Conservation (phyloP, 345 rosid species). For the Acer yangbiense region DNA sequence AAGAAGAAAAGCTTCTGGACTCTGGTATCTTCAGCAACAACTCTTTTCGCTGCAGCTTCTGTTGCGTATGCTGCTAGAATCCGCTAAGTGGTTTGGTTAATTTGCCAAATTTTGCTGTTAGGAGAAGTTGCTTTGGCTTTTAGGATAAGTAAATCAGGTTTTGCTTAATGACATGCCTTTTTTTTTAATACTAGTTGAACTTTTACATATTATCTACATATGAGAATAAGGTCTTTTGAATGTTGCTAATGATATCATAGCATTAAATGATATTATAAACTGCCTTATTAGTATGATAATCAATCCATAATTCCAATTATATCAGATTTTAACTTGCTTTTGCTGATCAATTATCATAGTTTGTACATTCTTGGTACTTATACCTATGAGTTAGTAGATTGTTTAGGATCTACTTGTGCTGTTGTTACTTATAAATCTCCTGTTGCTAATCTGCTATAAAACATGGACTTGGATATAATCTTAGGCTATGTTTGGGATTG, state of each 20-base stretch:
- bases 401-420: background rate
- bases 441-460: background rate
- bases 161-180: constrained; percentile 11
- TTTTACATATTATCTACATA: background rate
- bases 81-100: constrained; percentile 36
- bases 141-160: constrained; percentile 12
- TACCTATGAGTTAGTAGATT: background rate
- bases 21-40: constrained; percentile 61
- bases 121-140: constrained; percentile 11
- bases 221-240: constrained; percentile 16
- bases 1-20: constrained; percentile 69
- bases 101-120: background rate
- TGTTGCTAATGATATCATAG: constrained; percentile 1
- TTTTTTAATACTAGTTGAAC: constrained; percentile 17
- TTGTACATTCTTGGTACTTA: background rate
- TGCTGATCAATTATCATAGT: background rate
- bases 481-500: no score
- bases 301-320: background rate
- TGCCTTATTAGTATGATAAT: constrained; percentile 19
- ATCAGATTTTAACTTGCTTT: background rate
- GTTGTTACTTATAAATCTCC: background rate
- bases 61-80: constrained; percentile 57
- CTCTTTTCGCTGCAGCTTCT: constrained; percentile 61
- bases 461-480: background rate
- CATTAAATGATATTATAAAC: background rate